Evolutionary conservation across 208 protist species (phyloP), one percentile per base, ranked within the genome.

Genomic region (Trypanosoma grayi): DNA sequence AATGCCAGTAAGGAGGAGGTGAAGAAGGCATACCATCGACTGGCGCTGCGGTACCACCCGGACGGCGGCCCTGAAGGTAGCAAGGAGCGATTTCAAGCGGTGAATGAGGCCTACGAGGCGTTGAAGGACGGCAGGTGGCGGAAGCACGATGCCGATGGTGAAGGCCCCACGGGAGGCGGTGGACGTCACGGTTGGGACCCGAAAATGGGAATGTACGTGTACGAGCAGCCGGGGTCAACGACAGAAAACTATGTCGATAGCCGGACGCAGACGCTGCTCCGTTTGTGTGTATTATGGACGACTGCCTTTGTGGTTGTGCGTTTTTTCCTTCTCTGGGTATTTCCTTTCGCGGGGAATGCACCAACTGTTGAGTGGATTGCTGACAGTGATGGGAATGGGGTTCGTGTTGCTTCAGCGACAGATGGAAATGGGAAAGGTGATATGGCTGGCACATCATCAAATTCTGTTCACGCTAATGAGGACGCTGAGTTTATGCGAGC

Each of bases 81-180:
- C 53, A 67, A 61, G 5, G 80, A 69, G 37, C 77, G 86, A 8
- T 93, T 93, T 56, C 54, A 76, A 10, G 86, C 86, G 13, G 82
- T 93, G n/a, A 70, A 93, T 52, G 86, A 93, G 66, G 86, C 86
- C 18, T 90, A 93, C 51, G 75, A 93, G 61, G 77, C 81, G 4
- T 53, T 90, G 37, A 90, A 86, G 58, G 62, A 76, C 30, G 81
- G 78, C 10, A 76, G 76, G 46, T 89, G 82, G 83, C 60, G 46
- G 27, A 43, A 52, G 11, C 39, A 7, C 46, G 52, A 54, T n/a
- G 37, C 4, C 13, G 51, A 43, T 5, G 39, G 24, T 14, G 37
- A 44, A 18, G 31, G 25, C 10, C 31, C 48, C 1, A 48, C 16
- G 2, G 63, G 64, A 10, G 59, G 65, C 30, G 50, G 59, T 51